Percentiles rank a stretch among this genome's conserved stretches.
Conservation (phyloP, 208 protist species). For the Trypanosoma melophagium region DNA sequence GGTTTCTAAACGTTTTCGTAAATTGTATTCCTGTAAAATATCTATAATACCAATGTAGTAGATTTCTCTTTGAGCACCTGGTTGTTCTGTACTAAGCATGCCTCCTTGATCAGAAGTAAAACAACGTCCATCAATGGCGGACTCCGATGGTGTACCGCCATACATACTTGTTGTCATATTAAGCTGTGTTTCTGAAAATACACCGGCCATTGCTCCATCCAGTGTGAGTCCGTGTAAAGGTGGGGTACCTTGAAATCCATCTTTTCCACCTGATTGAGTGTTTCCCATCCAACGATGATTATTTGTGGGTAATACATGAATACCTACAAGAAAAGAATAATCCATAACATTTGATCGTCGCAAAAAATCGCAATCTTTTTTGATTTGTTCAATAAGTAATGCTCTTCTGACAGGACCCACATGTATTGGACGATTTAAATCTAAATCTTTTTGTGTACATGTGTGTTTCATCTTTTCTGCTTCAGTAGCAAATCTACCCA, state of each 20-base stretch:
- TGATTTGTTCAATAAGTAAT: conserved; percentile 85
- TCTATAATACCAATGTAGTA: conserved; percentile 95
- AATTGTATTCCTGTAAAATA: conserved; percentile 91
- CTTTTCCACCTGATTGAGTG: background rate
- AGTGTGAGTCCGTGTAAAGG: background rate
- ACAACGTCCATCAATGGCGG: conserved; percentile 55
- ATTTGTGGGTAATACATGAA: conserved; percentile 63
- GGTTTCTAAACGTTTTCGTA: conserved; percentile 80
- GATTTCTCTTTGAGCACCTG: conserved; percentile 65
- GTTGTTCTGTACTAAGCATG: conserved; percentile 71
- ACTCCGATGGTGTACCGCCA: background rate
- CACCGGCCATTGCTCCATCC: conserved; percentile 4
- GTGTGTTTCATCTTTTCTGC: conserved; percentile 78
- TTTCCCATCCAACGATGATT: background rate
- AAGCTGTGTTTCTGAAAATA: background rate
- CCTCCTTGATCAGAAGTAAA: conserved; percentile 82
- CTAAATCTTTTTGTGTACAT: conserved; percentile 91
- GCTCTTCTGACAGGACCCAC: conserved; percentile 57
- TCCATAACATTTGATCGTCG: conserved; percentile 90
- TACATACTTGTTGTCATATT: conserved; percentile 1
- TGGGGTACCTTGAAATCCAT: background rate
- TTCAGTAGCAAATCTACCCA: conserved; percentile 83
- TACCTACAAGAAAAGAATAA: conserved; percentile 92
- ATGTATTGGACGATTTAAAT: conserved; percentile 83
- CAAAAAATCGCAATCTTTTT: conserved; percentile 88